These are phyloP conservation scores for Tanacetum coccineum DNA, from an alignment of 129 eudicot genomes.

Conservation along the genomic window DNA sequence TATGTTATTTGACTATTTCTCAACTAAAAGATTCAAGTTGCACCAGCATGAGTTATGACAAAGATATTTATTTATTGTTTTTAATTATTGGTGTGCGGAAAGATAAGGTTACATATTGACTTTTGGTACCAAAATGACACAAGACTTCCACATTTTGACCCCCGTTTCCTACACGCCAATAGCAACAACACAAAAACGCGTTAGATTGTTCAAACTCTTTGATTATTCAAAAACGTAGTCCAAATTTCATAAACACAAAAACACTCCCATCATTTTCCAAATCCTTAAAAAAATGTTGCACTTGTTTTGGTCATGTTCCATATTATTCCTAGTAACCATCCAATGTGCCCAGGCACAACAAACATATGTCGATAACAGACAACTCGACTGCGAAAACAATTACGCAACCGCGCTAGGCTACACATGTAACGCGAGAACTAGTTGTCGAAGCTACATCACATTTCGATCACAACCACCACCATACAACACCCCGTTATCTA, in stretches of 20 bases:
- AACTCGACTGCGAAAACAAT: conserved; percentile 47
- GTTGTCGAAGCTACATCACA: conserved; percentile 66
- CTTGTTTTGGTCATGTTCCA: conserved; percentile 1
- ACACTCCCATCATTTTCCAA: conserved; percentile 22
- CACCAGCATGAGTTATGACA: no score
- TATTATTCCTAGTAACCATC: conserved; percentile 3
- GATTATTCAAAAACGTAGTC: not conserved
- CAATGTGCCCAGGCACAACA: conserved; percentile 46
- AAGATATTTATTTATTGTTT: not conserved
- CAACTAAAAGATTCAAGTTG: no score
- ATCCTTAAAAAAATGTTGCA: not conserved
- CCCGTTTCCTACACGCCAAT: conserved; percentile 19
- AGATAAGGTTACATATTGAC: not conserved
- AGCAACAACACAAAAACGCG: conserved; percentile 19
- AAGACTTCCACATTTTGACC: conserved; percentile 7
- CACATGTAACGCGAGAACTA: conserved; percentile 41
- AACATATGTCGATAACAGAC: conserved; percentile 55
- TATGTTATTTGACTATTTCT: no score
- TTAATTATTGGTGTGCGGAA: not conserved
- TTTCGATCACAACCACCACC: conserved; percentile 49
- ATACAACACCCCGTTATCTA: conserved; percentile 44
- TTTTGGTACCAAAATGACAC: not conserved
- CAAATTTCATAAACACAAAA: not conserved
- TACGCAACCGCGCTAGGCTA: conserved; percentile 44
- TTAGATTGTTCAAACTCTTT: conserved; percentile 6